Percentiles rank a stretch among this genome's conserved stretches.
Conservation (phyloP, 805 yeast genomes). For the Candida palmyrensis region DNA sequence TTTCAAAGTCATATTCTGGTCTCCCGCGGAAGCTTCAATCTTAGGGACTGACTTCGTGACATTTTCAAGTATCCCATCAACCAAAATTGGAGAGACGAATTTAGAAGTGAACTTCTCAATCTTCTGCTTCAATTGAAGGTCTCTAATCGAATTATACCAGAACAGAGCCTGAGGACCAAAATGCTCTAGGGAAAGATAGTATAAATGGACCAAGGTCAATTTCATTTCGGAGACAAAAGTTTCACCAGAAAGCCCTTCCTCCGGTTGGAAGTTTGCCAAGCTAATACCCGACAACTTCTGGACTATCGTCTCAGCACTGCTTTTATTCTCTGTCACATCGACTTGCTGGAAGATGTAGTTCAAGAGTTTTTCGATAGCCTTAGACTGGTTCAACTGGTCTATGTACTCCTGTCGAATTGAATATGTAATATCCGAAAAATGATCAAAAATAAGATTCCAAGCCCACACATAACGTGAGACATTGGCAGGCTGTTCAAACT, state of each 20-base stretch:
- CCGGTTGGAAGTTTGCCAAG: slow-evolving; percentile 1
- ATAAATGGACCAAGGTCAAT: slow-evolving; percentile 44
- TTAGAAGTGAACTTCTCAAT: slow-evolving; percentile 60
- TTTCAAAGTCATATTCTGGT: slow-evolving; percentile 51
- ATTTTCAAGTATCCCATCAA: slow-evolving; percentile 50
- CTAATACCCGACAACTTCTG: too few relatives aligned
- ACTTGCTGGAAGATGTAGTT: slow-evolving; percentile 51
- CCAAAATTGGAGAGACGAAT: slow-evolving; percentile 59
- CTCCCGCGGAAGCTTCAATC: slow-evolving; percentile 21
- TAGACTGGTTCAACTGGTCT: slow-evolving; percentile 44
- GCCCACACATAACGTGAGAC: slow-evolving; percentile 51
- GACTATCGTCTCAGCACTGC: slow-evolving; percentile 8
- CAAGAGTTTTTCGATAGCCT: slow-evolving; percentile 46
- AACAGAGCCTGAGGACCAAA: slow-evolving; percentile 54
- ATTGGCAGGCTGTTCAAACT: slow-evolving; percentile 8
- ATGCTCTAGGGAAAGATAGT: slow-evolving; percentile 43
- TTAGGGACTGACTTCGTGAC: slow-evolving; percentile 40
- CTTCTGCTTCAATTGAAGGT: slow-evolving; percentile 53
- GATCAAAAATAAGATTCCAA: slow-evolving; percentile 60
- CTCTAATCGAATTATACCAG: slow-evolving; percentile 72
- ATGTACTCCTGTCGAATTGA: slow-evolving; percentile 59
- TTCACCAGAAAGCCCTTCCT: too few relatives aligned
- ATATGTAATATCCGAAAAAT: slow-evolving; percentile 62
- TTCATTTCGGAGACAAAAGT: slow-evolving; percentile 22
- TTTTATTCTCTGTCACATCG: slow-evolving; percentile 28